Conservation (phyloP, 805 yeast species). For the Pichia scutulata region DNA sequence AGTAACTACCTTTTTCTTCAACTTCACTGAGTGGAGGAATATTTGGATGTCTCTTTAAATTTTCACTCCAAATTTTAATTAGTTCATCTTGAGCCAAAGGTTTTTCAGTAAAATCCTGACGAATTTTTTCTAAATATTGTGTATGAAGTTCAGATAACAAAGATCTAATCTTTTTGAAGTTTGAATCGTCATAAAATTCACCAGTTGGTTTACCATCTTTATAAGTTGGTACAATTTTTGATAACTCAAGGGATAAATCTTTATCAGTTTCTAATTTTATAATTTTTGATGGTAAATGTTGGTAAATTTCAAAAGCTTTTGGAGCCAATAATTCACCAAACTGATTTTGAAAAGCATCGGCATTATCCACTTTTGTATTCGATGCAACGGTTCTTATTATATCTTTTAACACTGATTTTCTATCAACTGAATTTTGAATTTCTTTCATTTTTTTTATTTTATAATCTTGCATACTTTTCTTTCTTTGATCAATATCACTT, state of each 20-base stretch:
- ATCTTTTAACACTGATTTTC: constrained; percentile 38
- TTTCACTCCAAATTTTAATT: constrained; percentile 39
- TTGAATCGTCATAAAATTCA: constrained; percentile 23
- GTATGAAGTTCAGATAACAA: constrained; percentile 28
- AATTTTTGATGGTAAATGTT: constrained; percentile 21
- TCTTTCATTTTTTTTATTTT: constrained; percentile 31
- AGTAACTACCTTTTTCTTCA: constrained; percentile 26
- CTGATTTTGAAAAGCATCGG: constrained; percentile 28
- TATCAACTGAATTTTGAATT: constrained; percentile 31
- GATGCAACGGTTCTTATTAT: constrained; percentile 29
- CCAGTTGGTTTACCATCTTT: constrained; percentile 26
- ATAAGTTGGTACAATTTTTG: constrained; percentile 31
- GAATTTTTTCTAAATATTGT: constrained; percentile 25
- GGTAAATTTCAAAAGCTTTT: constrained; percentile 31
- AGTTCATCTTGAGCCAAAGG: constrained; percentile 24
- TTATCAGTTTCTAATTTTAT: constrained; percentile 19
- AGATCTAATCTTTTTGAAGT: constrained; percentile 27
- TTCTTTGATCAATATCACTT: constrained; percentile 25
- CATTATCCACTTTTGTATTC: constrained; percentile 15
- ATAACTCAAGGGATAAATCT: constrained; percentile 46
- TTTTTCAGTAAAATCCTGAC: constrained; percentile 20
- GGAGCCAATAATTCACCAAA: constrained; percentile 28
- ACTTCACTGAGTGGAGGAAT: constrained; percentile 30
- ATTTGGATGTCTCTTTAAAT: constrained; percentile 35
- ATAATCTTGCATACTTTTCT: constrained; percentile 18